Evolutionary conservation across 129 eudicot species (phyloP).

Genomic region (Artemisia tridentata): DNA sequence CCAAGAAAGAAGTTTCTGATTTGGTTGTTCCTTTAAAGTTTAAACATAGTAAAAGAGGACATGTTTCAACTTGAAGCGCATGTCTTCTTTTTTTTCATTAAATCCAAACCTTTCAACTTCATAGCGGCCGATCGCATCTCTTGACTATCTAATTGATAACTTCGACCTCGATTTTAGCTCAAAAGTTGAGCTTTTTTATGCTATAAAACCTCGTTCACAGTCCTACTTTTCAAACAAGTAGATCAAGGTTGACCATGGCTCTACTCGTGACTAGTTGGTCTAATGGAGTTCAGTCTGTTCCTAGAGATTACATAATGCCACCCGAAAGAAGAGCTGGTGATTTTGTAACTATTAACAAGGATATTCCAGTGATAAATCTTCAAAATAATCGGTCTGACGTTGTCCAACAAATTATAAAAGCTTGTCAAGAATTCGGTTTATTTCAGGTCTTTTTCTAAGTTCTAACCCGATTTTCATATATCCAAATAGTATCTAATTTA

Average conservation of each 20-base stretch:
- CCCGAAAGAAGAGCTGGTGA: conserved; percentile 37
- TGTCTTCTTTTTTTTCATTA: conserved; percentile 2
- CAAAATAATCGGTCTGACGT: conserved; percentile 15
- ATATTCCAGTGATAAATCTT: conserved; percentile 46
- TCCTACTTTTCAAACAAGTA: conserved; percentile 1
- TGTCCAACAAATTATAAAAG: conserved; percentile 38
- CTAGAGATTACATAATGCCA: conserved; percentile 49
- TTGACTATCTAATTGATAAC: background rate
- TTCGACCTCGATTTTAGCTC: conserved; percentile 7
- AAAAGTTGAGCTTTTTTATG: background rate
- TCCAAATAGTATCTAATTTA: background rate
- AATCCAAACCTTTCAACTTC: conserved; percentile 7
- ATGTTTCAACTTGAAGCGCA: background rate
- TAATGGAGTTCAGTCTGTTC: conserved; percentile 37
- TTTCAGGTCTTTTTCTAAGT: conserved; percentile 46
- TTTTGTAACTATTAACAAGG: conserved; percentile 31
- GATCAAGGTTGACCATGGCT: conserved; percentile 27
- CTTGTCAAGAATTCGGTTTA: conserved; percentile 43
- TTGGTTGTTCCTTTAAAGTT: background rate
- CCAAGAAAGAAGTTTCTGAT: conserved; percentile 1
- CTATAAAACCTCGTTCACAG: conserved; percentile 15
- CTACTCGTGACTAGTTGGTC: conserved; percentile 49
- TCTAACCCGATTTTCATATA: background rate
- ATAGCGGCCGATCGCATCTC: conserved; percentile 20
- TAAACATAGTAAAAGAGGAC: conserved; percentile 16